Conservation (phyloP, 495 filamentous ascomycete genomes). For the Physcia stellaris region DNA sequence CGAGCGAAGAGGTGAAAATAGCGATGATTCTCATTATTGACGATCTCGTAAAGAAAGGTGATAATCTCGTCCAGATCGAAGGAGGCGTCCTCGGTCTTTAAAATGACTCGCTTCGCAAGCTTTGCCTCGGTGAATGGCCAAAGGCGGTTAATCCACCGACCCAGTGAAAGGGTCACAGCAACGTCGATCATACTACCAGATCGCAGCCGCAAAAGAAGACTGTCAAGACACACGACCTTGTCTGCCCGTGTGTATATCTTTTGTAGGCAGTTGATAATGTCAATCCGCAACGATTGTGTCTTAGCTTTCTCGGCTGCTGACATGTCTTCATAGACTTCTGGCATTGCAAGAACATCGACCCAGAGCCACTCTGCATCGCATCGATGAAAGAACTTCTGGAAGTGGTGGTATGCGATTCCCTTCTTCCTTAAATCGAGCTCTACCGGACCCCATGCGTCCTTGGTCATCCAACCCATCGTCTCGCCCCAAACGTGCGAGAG, state of each 20-base stretch:
- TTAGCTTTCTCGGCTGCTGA: slow-evolving; percentile 1
- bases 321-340: slow-evolving; percentile 8
- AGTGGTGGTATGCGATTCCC: neutral
- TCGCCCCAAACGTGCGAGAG: slow-evolving; percentile 6
- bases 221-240: slow-evolving; percentile 5
- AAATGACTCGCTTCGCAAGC: slow-evolving; percentile 1
- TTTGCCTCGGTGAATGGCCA: slow-evolving; percentile 4
- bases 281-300: slow-evolving; percentile 2
- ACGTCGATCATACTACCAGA: slow-evolving; percentile 2
- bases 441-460: neutral
- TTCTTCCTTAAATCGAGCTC: slow-evolving; percentile 1
- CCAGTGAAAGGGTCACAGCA: slow-evolving; percentile 2
- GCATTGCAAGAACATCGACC: slow-evolving; percentile 8
- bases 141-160: slow-evolving; percentile 3
- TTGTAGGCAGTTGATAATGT: slow-evolving; percentile 2
- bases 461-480: slow-evolving; percentile 2
- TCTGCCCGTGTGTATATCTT: slow-evolving; percentile 4
- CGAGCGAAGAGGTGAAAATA: slow-evolving; percentile 2
- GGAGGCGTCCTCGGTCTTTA: slow-evolving; percentile 6
- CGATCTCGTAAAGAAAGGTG: neutral
- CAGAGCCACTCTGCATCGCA: slow-evolving; percentile 8
- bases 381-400: neutral
- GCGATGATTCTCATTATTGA: slow-evolving; percentile 4
- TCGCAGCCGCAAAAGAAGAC: slow-evolving; percentile 1
- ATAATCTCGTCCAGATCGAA: slow-evolving; percentile 8